Evolutionary conservation across 768 basidiomycete species (phyloP), one percentile per base, ranked within the genome.

Genomic region (Dacryopinax primogenitus): DNA sequence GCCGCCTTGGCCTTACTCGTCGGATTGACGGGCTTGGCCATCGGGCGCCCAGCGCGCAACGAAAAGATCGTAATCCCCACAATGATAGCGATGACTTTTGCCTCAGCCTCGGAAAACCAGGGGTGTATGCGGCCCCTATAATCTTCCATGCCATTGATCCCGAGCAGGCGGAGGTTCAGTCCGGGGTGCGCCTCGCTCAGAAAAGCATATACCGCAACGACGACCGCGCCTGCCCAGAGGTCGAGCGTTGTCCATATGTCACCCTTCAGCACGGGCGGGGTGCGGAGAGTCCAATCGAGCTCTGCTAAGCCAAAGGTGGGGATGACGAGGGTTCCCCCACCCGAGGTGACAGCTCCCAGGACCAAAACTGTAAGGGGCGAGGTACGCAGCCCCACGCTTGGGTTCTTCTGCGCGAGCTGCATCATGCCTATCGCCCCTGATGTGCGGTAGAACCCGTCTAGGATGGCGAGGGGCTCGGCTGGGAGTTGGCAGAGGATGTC

Each of bases 381-480:
- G 3, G 51, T 58, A 2, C 51, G 51, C 4, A 58, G 30, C 13
- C 51, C 51, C 11, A 58, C 51, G 51, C 51, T 58, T 30, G 51
- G 51, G 51, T 58, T 58, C 51, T 58, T 58, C 51, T 58, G 51
- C 51, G 51, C 51, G 11, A 58, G 51, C 51, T 58, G 51, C 26
- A 58, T 26, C 15, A 30, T 58, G 26, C 51, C 51, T 23, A 58
- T 58, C 51, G 51, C 51, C 13, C 51, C 51, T 23, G 26, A 28
- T 6, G 51, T 58, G 9, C 51, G 23, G 51, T 58, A 58, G 51
- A 58, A 58, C 13, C 51, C 51, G 51, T 58, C 51, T 6, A 58
- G 51, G 26, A 58, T 32, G 11, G 51, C 51, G 4, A 58, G 51
- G 26, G 51, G 26, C 51, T 58, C 51, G 9, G 13, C 26, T 3